Conservation (phyloP, 139 green algal genomes). For the Limnomonas spitsbergensis region DNA sequence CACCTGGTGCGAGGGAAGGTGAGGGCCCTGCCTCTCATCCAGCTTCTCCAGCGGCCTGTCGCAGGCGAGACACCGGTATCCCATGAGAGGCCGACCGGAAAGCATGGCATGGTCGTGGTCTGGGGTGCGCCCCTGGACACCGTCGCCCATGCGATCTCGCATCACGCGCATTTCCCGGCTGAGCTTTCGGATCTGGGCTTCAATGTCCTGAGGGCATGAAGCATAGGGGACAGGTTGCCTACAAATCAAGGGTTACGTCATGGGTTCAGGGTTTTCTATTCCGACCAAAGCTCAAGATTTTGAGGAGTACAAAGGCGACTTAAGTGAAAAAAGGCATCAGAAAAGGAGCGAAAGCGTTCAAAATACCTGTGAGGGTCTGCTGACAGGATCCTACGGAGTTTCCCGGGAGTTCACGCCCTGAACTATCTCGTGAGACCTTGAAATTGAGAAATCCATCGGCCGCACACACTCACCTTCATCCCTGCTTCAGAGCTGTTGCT, state of each 20-base stretch:
- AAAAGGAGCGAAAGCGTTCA: neutral
- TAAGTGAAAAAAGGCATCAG: conserved; percentile 2
- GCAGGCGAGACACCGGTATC: conserved; percentile 56
- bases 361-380: neutral
- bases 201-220: conserved; percentile 13
- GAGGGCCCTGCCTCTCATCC: conserved; percentile 37
- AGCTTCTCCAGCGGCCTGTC: conserved; percentile 58
- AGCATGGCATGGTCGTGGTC: conserved; percentile 61
- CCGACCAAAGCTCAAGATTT: too few species aligned
- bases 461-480: neutral
- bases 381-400: neutral
- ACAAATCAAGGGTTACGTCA: too few species aligned
- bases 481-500: neutral
- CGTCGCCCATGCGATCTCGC: neutral
- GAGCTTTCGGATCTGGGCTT: conserved; percentile 31
- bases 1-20: conserved; percentile 45
- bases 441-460: too few species aligned
- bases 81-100: conserved; percentile 40
- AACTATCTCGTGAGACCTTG: too few species aligned
- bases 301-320: too few species aligned
- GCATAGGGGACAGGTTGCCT: too few species aligned
- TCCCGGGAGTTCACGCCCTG: too few species aligned
- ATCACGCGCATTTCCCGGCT: conserved; percentile 24
- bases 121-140: conserved; percentile 2
- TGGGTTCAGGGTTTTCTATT: too few species aligned